These are phyloP conservation scores for Uronychia setigera DNA, from an alignment of 73 alveolate species.

Conservation along the genomic window DNA sequence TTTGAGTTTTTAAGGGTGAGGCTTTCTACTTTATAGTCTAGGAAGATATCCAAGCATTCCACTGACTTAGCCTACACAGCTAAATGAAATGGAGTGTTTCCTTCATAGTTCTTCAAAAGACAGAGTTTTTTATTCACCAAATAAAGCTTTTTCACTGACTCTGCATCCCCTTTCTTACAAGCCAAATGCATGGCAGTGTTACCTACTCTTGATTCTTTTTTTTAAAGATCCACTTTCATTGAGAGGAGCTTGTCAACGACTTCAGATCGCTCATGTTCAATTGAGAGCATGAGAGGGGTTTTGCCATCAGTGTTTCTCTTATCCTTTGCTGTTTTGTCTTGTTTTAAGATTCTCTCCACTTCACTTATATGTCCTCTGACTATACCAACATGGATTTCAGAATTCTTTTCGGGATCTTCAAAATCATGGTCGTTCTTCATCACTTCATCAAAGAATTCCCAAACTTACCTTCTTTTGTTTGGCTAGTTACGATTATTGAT, in stretches of 20 bases:
- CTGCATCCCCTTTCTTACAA: constrained; percentile 35
- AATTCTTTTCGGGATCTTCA: constrained; percentile 46
- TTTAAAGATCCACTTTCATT: constrained; percentile 42
- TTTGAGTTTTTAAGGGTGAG: constrained; percentile 30
- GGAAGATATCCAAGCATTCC: constrained; percentile 30
- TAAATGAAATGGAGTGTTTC: constrained; percentile 54
- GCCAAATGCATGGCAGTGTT: constrained; percentile 61
- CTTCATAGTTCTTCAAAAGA: constrained; percentile 40
- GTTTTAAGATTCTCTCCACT: constrained; percentile 22
- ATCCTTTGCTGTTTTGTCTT: constrained; percentile 1
- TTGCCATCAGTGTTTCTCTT: constrained; percentile 55
- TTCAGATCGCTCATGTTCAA: constrained; percentile 53
- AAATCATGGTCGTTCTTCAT: constrained; percentile 36
- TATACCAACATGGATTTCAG: constrained; percentile 49
- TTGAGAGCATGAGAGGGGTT: constrained; percentile 53
- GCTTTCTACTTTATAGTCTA: constrained; percentile 25
- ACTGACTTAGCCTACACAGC: constrained; percentile 42
- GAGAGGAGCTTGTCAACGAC: constrained; percentile 30
- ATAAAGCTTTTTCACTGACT: constrained; percentile 4
- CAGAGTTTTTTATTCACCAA: constrained; percentile 13
- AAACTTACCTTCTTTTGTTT: constrained; percentile 42
- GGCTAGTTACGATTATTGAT: constrained; percentile 42
- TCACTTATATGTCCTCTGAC: constrained; percentile 31
- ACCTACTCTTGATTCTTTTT: constrained; percentile 48
- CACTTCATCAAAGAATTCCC: constrained; percentile 56